Conservation (phyloP, 2,329 filamentous ascomycete species). For the Sphaerulina vaccinii region DNA sequence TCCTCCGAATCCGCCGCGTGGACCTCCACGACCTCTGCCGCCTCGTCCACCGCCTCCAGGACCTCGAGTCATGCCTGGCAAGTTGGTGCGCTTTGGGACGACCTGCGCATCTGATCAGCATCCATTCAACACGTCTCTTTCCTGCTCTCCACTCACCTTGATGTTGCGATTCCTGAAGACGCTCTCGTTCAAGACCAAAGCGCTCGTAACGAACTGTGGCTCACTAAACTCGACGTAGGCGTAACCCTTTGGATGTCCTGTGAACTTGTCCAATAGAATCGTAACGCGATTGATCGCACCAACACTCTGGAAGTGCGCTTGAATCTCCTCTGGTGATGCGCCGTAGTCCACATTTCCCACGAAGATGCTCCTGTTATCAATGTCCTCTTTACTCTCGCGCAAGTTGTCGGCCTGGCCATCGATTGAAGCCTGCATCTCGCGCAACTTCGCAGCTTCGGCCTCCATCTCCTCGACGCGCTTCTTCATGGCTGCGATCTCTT, state of each 20-base stretch:
- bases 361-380: slow-evolving; percentile 94
- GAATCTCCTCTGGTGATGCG: slow-evolving; percentile 94
- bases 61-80: slow-evolving; percentile 89
- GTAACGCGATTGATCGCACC: slow-evolving; percentile 98
- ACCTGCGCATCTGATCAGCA: slow-evolving; percentile 53
- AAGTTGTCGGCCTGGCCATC: slow-evolving; percentile 82
- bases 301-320: slow-evolving; percentile 96
- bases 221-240: slow-evolving; percentile 98
- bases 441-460: slow-evolving; percentile 58
- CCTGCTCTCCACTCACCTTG: slow-evolving; percentile 65
- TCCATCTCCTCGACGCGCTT: slow-evolving; percentile 57
- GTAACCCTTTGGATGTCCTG: slow-evolving; percentile 98
- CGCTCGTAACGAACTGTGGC: slow-evolving; percentile 86
- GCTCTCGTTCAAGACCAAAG: slow-evolving; percentile 93
- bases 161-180: slow-evolving; percentile 91
- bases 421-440: slow-evolving; percentile 59
- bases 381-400: slow-evolving; percentile 90
- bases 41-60: slow-evolving; percentile 63
- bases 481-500: slow-evolving; percentile 52
- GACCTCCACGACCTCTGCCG: slow-evolving; percentile 48
- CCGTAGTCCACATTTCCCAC: slow-evolving; percentile 99
- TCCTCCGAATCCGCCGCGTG: slow-evolving; percentile 46
- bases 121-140: background rate
- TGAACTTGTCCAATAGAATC: slow-evolving; percentile 96
- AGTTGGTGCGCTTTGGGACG: slow-evolving; percentile 90